Evolutionary conservation across 2,329 filamentous ascomycete species (phyloP).

Genomic region (Botrytis porri): DNA sequence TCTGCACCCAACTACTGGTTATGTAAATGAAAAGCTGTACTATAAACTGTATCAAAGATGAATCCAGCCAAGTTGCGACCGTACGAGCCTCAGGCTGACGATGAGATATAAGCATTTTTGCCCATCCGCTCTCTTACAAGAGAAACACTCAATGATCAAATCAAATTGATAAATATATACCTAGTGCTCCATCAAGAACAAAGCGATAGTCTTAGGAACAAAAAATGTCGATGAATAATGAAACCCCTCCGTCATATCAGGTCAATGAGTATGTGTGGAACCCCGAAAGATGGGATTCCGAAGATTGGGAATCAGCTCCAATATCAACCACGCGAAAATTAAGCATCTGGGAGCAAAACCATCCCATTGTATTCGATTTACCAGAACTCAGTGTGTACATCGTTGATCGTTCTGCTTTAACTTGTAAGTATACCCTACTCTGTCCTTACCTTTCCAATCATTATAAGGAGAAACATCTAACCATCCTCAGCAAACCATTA

Average conservation of each 20-base stretch:
- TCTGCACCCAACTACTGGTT: neutral
- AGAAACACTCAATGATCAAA: neutral
- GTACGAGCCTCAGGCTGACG: neutral
- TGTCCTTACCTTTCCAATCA: neutral
- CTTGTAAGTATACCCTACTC: neutral
- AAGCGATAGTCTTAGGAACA: neutral
- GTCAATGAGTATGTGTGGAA: neutral
- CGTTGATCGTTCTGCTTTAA: neutral
- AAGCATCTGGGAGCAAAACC: neutral
- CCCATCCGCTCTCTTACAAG: neutral
- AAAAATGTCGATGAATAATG: neutral
- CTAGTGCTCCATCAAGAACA: neutral
- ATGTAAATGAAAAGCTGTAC: neutral
- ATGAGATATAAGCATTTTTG: neutral
- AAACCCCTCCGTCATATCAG: neutral
- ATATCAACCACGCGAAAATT: neutral
- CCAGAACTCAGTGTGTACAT: neutral
- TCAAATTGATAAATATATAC: neutral
- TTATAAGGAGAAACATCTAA: neutral
- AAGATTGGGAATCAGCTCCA: neutral
- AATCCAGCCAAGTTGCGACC: no score
- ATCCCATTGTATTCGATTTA: neutral
- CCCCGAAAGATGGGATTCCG: neutral
- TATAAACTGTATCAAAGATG: neutral
- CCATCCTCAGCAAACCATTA: neutral